Conservation (phyloP, 129 eudicot species). For the Flaveria bidentis region DNA sequence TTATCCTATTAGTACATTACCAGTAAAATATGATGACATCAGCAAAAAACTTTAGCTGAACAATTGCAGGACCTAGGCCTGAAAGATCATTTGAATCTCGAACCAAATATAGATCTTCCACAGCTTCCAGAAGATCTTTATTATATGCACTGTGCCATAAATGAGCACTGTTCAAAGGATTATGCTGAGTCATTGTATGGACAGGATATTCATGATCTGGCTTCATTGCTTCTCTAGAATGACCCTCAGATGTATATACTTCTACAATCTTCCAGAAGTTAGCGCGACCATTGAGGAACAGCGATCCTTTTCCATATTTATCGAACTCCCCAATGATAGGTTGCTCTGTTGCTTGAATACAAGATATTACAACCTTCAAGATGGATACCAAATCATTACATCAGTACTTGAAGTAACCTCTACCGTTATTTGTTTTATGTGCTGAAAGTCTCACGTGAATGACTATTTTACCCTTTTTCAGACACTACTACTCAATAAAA, state of each 20-base stretch:
- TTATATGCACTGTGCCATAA: slow-evolving; percentile 74
- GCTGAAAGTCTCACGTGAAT: neutral
- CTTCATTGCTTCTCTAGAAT: slow-evolving; percentile 32
- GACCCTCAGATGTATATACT: slow-evolving; percentile 35
- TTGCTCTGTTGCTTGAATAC: slow-evolving; percentile 55
- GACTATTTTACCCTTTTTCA: neutral
- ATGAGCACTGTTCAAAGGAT: slow-evolving; percentile 50
- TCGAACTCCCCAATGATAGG: slow-evolving; percentile 24
- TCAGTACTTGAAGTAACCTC: slow-evolving; percentile 13
- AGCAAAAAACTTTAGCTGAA: slow-evolving; percentile 68
- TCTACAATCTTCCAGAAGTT: slow-evolving; percentile 47
- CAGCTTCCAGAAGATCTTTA: slow-evolving; percentile 48
- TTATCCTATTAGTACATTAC: slow-evolving; percentile 38
- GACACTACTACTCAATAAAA: neutral
- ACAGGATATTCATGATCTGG: slow-evolving; percentile 27
- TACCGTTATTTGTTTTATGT: neutral
- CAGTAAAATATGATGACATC: slow-evolving; percentile 80
- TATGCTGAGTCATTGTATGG: slow-evolving; percentile 28
- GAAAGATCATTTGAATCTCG: slow-evolving; percentile 49
- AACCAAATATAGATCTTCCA: slow-evolving; percentile 55
- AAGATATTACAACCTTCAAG: slow-evolving; percentile 73
- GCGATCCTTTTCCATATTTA: slow-evolving; percentile 51
- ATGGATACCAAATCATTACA: slow-evolving; percentile 19
- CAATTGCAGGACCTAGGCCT: slow-evolving; percentile 47
- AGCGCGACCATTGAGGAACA: slow-evolving; percentile 43